These are phyloP conservation scores for Lentinula sp. DNA, from an alignment of 768 basidiomycete species.

Conservation along the genomic window DNA sequence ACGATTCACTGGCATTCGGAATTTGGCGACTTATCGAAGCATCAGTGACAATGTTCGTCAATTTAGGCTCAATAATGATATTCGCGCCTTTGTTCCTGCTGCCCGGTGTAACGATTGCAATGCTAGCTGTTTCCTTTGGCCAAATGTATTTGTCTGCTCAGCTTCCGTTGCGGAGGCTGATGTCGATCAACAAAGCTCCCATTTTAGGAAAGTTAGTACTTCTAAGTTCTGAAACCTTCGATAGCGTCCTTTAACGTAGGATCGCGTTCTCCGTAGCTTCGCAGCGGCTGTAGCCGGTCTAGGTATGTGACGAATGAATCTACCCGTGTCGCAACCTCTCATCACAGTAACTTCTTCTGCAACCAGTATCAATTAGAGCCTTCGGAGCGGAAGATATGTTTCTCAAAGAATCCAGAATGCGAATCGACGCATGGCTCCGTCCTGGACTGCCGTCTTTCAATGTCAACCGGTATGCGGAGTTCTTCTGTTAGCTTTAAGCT, in stretches of 20 bases:
- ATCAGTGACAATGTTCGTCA: slow-evolving; percentile 30
- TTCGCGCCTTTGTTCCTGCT: slow-evolving; percentile 41
- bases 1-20: background rate
- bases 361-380: slow-evolving; percentile 52
- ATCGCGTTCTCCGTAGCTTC: slow-evolving; percentile 23
- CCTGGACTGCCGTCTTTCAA: slow-evolving; percentile 44
- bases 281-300: slow-evolving; percentile 55
- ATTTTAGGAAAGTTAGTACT: slow-evolving; percentile 32
- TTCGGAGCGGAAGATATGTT: slow-evolving; percentile 52
- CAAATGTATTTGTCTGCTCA: slow-evolving; percentile 41
- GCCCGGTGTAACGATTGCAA: slow-evolving; percentile 35
- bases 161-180: slow-evolving; percentile 41
- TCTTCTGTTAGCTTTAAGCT: background rate
- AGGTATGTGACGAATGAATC: slow-evolving; percentile 19
- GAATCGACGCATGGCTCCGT: slow-evolving; percentile 49
- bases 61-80: slow-evolving; percentile 36
- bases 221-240: slow-evolving; percentile 8
- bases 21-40: background rate
- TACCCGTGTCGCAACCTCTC: background rate
- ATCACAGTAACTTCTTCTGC: background rate
- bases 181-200: slow-evolving; percentile 33
- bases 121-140: slow-evolving; percentile 37
- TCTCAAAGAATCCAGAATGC: slow-evolving; percentile 35
- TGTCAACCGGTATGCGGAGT: slow-evolving; percentile 27
- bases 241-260: slow-evolving; percentile 16